Evolutionary conservation across 2,329 filamentous ascomycete genomes (phyloP), one percentile per base, ranked within the genome.

Genomic region (Botrytis elliptica): DNA sequence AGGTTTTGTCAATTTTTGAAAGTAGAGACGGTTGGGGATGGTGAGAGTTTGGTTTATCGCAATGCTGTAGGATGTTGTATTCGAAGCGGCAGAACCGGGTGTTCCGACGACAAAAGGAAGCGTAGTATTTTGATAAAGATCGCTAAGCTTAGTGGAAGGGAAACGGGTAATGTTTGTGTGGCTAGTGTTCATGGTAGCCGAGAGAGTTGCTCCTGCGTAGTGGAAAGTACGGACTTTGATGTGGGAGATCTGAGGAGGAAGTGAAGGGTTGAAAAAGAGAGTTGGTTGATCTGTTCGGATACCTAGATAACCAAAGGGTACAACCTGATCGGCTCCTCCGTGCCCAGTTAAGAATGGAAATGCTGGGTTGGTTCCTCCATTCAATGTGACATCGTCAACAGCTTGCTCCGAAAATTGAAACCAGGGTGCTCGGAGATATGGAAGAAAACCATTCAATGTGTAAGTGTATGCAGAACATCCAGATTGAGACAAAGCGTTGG

Each of bases 401-500:
- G 91, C 83, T 79, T 93, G 91, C 77, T 93, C 91, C 0, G 90
- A 92, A 80, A 91, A 90, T 76, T 92, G 90, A 81, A 88, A 92
- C 85, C 89, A 93, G 0, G 91, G 91, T 0, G 86, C 88, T 25
- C 91, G 85, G 0, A 87, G 83, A 77, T 93, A 93, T 0, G 91
- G 90, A 42, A 88, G 84, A 44, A 87, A 88, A 0, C 88, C 88
- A 75, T 90, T 89, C 29, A 92, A 84, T 10, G 88, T 86, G 79
- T 93, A 93, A 0, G 90, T 92, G 79, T 89, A 92, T 6, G 88
- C 86, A 1, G 90, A 88, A 80, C 91, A 93, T 3, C 91, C 91
- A 3, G 89, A 91, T 2, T 87, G 88, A 1, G 89, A 90, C 18
- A 92, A 84, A 66, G 88, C 85, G 73, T 90, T 91, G 22, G 91